These are phyloP conservation scores for Nigrospora sphaerica DNA, from an alignment of 2,329 filamentous ascomycete species.

Conservation along the genomic window DNA sequence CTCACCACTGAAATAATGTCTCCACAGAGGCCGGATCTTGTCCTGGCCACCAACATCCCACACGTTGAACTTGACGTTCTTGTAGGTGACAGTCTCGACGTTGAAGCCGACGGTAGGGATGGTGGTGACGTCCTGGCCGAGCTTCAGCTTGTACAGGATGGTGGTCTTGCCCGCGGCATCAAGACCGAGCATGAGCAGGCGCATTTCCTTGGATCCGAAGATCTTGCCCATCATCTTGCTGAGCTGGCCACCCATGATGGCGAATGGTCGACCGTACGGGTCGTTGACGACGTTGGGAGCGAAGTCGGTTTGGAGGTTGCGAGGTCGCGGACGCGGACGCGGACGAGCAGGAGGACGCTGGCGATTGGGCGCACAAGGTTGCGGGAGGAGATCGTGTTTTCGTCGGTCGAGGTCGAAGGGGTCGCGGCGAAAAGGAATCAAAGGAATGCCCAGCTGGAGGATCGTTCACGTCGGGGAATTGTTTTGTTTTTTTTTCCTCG, in stretches of 20 bases:
- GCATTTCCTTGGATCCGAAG: constrained; percentile 99
- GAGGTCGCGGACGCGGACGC: too few species aligned
- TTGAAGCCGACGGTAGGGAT: constrained; percentile 99
- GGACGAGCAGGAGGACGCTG: too few species aligned
- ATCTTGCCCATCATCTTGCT: constrained; percentile 98
- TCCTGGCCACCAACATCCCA: constrained; percentile 99
- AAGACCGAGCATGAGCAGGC: constrained; percentile 93
- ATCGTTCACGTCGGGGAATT: too few species aligned
- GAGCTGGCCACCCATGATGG: constrained; percentile 82
- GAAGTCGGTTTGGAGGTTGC: too few species aligned
- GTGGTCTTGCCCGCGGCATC: constrained; percentile 99
- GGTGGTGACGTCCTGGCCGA: constrained; percentile 95
- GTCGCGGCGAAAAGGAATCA: too few species aligned
- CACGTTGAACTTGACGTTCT: constrained; percentile 99
- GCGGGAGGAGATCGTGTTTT: too few species aligned
- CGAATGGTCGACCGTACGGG: not conserved
- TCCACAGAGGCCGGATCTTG: constrained; percentile 96
- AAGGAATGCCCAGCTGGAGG: too few species aligned
- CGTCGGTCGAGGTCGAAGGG: too few species aligned
- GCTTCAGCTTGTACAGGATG: constrained; percentile 98
- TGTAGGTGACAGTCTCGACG: constrained; percentile 97
- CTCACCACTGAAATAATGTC: constrained; percentile 87
- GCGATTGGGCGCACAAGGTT: too few species aligned
- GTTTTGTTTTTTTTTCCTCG: too few species aligned
- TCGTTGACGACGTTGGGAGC: too few species aligned